Conservation (phyloP, 345 rosid genomes). For the Dovyalis caffra region DNA sequence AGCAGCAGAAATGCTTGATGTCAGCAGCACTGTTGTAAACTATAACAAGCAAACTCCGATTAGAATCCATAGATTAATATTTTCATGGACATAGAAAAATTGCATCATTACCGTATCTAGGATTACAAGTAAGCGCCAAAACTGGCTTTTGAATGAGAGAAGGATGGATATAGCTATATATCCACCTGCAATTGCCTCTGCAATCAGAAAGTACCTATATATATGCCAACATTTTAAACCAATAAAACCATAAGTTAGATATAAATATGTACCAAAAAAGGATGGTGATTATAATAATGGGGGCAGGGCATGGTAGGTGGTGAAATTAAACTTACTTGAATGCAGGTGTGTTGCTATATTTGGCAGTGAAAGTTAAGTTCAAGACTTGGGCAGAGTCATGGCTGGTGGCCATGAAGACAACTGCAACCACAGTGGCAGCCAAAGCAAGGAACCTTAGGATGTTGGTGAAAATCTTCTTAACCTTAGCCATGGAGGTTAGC, state of each 20-base stretch:
- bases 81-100: background rate
- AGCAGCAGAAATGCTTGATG: slow-evolving; percentile 58
- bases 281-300: background rate
- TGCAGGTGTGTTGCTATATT: slow-evolving; percentile 45
- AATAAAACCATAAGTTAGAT: background rate
- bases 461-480: slow-evolving; percentile 15
- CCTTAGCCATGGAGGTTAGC: background rate
- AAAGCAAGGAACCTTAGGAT: slow-evolving; percentile 45
- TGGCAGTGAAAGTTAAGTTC: slow-evolving; percentile 54
- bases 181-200: slow-evolving; percentile 47
- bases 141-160: slow-evolving; percentile 25
- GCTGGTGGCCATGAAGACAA: slow-evolving; percentile 44
- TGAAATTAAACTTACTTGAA: slow-evolving; percentile 37
- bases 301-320: background rate
- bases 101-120: slow-evolving; percentile 50
- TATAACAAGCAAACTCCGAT: background rate
- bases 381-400: slow-evolving; percentile 45
- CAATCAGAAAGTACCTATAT: slow-evolving; percentile 49
- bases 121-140: slow-evolving; percentile 32
- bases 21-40: slow-evolving; percentile 34
- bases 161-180: slow-evolving; percentile 34
- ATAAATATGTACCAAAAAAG: background rate
- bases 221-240: too few relatives aligned
- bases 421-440: slow-evolving; percentile 39
- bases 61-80: background rate